Percentiles rank a stretch among this genome's conserved stretches.
These are phyloP conservation scores for Paraurostyla sp. DNA, from an alignment of 73 alveolate species.

Conservation along the genomic window DNA sequence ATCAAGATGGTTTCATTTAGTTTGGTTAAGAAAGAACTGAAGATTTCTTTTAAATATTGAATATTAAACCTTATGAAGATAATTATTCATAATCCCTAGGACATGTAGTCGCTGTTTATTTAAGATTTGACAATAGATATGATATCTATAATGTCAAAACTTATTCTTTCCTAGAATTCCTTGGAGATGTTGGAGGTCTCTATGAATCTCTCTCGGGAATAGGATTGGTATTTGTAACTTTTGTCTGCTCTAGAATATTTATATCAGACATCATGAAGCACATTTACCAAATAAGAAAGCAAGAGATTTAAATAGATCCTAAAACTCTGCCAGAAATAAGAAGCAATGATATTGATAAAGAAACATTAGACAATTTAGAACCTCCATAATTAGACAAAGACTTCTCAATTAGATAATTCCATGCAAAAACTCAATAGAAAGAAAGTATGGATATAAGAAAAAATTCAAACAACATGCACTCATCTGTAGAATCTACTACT, in stretches of 20 bases:
- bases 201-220: background rate
- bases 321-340: background rate
- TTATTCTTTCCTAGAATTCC: background rate
- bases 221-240: background rate
- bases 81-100: background rate
- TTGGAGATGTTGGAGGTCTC: conserved; percentile 55
- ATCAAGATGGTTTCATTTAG: conserved; percentile 32
- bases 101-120: conserved; percentile 2
- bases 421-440: too few species aligned
- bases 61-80: conserved; percentile 5
- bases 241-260: conserved; percentile 1
- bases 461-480: too few species aligned
- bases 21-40: conserved; percentile 12
- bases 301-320: background rate
- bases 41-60: background rate
- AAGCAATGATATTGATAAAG: background rate
- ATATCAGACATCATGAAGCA: conserved; percentile 1
- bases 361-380: background rate
- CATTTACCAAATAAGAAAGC: conserved; percentile 30
- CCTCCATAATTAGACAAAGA: too few species aligned
- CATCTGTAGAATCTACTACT: too few species aligned
- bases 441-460: too few species aligned
- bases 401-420: too few species aligned
- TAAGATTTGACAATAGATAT: conserved; percentile 23
- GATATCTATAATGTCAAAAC: background rate